Conservation (phyloP, 768 basidiomycete species). For the Crepidotus variabilis region DNA sequence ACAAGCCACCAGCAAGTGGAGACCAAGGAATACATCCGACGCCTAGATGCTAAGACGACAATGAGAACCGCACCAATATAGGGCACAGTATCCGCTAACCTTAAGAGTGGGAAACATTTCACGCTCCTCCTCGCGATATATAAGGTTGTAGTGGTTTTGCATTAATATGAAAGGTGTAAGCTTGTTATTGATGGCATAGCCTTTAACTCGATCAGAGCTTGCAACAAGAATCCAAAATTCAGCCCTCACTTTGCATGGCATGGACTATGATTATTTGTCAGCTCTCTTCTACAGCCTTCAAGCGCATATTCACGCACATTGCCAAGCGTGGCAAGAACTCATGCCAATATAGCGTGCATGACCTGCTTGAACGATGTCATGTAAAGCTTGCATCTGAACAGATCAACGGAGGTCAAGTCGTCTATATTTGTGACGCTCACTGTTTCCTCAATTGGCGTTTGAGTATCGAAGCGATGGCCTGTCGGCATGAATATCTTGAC, state of each 20-base stretch:
- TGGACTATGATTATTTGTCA: slow-evolving; percentile 31
- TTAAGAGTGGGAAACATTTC: slow-evolving; percentile 61
- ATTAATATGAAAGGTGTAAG: slow-evolving; percentile 63
- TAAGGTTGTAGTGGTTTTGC: slow-evolving; percentile 62
- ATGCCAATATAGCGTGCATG: slow-evolving; percentile 61
- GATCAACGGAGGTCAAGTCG: neutral
- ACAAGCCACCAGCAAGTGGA: slow-evolving; percentile 48
- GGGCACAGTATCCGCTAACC: slow-evolving; percentile 18
- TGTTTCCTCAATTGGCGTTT: slow-evolving; percentile 58
- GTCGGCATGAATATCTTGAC: slow-evolving; percentile 16
- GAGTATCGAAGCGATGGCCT: slow-evolving; percentile 53
- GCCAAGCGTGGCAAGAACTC: slow-evolving; percentile 52
- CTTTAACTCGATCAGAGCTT: slow-evolving; percentile 22
- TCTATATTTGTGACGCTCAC: slow-evolving; percentile 19
- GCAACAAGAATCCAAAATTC: neutral
- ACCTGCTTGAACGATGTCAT: slow-evolving; percentile 65
- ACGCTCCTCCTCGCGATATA: slow-evolving; percentile 66
- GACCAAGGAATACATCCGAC: slow-evolving; percentile 60
- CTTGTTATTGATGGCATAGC: slow-evolving; percentile 57
- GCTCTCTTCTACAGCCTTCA: neutral
- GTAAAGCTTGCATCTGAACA: slow-evolving; percentile 61
- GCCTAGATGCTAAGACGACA: slow-evolving; percentile 37
- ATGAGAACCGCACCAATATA: neutral
- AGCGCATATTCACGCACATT: slow-evolving; percentile 33
- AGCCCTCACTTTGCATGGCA: slow-evolving; percentile 45